phyloP scores from a whole-genome alignment of 495 filamentous ascomycete species.

The Penicillium nucicola region DNA sequence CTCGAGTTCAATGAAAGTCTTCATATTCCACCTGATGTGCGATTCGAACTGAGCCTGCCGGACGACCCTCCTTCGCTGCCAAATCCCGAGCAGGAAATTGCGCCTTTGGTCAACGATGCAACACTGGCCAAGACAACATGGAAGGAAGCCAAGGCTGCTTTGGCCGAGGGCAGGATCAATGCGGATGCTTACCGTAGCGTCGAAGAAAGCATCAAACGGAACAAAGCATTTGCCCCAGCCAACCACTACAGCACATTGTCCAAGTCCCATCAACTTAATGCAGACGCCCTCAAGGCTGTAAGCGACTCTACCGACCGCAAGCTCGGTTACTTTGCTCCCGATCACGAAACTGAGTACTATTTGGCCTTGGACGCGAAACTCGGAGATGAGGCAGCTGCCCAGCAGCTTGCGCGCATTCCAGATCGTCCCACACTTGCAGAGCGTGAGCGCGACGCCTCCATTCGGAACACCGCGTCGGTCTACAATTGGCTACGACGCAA shows the following conservation, averaged over 20 bases:
- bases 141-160: conserved; percentile 42
- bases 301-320: conserved; percentile 21
- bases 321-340: conserved; percentile 64
- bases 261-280: conserved; percentile 29
- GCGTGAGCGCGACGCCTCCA: conserved; percentile 55
- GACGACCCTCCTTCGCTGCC: conserved; percentile 37
- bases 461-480: conserved; percentile 79
- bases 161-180: conserved; percentile 41
- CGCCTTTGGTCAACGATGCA: conserved; percentile 35
- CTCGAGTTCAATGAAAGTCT: conserved; percentile 79
- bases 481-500: conserved; percentile 88
- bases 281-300: conserved; percentile 12
- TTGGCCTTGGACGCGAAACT: conserved; percentile 65
- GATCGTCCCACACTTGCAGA: conserved; percentile 43
- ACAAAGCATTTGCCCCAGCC: conserved; percentile 37
- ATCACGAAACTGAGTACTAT: conserved; percentile 80
- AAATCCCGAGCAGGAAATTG: conserved; percentile 35
- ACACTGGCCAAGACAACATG: conserved; percentile 37
- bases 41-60: conserved; percentile 57
- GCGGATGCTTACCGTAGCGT: conserved; percentile 33
- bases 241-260: conserved; percentile 31
- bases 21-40: conserved; percentile 69
- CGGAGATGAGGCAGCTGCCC: conserved; percentile 42
- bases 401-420: conserved; percentile 32
- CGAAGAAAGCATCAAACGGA: conserved; percentile 38